Percentiles rank a stretch among this genome's conserved stretches.
Evolutionary conservation across 2,329 filamentous ascomycete species (phyloP).

Genomic region (Scedosporium minutisporum): DNA sequence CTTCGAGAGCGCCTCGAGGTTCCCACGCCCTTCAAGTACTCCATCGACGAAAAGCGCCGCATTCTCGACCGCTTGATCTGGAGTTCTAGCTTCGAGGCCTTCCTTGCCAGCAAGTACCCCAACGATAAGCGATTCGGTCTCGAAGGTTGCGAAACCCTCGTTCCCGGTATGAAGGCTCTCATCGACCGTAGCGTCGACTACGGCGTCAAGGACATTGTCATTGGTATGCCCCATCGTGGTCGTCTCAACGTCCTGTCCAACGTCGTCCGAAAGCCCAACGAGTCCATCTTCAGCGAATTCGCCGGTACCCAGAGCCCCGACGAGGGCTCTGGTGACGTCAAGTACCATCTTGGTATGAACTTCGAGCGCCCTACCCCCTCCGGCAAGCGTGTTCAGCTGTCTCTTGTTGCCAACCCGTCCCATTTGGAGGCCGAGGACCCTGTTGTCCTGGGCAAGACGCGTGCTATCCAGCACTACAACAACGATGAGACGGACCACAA

Average conservation of each 20-base stretch:
- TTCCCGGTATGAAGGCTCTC: constrained; percentile 97
- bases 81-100: constrained; percentile 94
- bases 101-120: constrained; percentile 94
- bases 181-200: constrained; percentile 98
- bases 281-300: constrained; percentile 99
- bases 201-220: constrained; percentile 97
- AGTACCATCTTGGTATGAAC: constrained; percentile 99
- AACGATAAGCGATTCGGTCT: constrained; percentile 99
- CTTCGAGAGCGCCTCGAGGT: constrained; percentile 91
- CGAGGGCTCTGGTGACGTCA: constrained; percentile 96
- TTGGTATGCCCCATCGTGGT: constrained; percentile 98
- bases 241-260: constrained; percentile 97
- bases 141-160: constrained; percentile 91
- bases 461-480: constrained; percentile 98
- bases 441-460: constrained; percentile 93
- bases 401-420: constrained; percentile 94
- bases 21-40: constrained; percentile 91
- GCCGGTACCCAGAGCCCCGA: constrained; percentile 76
- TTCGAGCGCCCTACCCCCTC: constrained; percentile 97
- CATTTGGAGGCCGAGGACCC: constrained; percentile 98
- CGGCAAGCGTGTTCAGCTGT: constrained; percentile 98
- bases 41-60: constrained; percentile 93
- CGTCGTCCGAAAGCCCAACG: constrained; percentile 97
- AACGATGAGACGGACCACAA: constrained; percentile 83
- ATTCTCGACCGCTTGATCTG: constrained; percentile 97